Evolutionary conservation across 2,329 filamentous ascomycete species (phyloP).

Genomic region (Diaporthe vexans): DNA sequence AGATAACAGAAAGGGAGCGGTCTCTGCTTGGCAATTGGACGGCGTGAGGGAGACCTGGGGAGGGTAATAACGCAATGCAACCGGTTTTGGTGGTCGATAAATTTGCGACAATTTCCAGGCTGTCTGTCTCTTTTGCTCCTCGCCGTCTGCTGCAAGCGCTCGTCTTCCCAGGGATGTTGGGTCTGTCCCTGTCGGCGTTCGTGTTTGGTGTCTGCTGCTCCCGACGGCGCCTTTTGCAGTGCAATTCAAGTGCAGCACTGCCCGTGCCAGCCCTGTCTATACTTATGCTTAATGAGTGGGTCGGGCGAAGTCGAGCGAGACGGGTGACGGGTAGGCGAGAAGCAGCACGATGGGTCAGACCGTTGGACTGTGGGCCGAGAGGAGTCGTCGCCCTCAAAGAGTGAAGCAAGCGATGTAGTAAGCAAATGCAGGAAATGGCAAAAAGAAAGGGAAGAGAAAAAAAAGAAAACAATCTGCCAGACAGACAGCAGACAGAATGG

Average conservation of each 20-base stretch:
- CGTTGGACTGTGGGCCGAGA: not conserved
- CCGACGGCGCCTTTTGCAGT: slow-evolving; percentile 1
- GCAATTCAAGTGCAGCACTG: slow-evolving; percentile 1
- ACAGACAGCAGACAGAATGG: not conserved
- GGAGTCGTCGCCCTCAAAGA: not conserved
- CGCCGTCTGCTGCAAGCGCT: not conserved
- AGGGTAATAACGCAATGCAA: slow-evolving; percentile 7
- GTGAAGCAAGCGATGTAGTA: not conserved
- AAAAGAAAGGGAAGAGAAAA: not conserved
- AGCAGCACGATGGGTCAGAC: slow-evolving; percentile 28
- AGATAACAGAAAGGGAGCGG: not conserved
- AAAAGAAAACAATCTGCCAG: slow-evolving; percentile 5
- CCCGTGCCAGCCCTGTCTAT: slow-evolving; percentile 31
- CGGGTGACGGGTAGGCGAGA: not conserved
- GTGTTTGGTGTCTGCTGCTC: not conserved
- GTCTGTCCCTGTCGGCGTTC: not conserved
- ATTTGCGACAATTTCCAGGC: slow-evolving; percentile 22
- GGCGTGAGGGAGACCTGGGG: not conserved
- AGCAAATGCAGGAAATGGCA: slow-evolving; percentile 1
- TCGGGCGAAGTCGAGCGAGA: not conserved
- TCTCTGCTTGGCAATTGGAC: slow-evolving; percentile 8
- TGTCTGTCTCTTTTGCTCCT: not conserved
- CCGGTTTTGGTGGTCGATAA: slow-evolving; percentile 11
- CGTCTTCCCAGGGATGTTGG: not conserved
- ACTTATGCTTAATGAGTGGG: slow-evolving; percentile 37